Evolutionary conservation across 2,329 filamentous ascomycete genomes (phyloP).

Genomic region (Byssoonygena ceratinophila): DNA sequence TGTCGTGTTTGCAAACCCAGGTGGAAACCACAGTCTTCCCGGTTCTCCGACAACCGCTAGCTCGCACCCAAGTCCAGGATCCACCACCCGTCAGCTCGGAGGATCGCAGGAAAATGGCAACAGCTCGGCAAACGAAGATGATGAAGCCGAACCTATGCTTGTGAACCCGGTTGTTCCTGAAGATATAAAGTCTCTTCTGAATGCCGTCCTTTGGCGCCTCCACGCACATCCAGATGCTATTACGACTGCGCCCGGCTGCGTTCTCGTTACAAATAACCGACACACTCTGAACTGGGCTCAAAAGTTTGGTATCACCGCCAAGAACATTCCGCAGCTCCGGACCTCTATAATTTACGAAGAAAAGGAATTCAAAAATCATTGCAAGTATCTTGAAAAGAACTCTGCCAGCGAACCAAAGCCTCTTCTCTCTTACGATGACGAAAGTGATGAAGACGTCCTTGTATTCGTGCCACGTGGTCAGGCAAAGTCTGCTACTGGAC

Average conservation of each 20-base stretch:
- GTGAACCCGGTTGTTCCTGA: conserved; percentile 28
- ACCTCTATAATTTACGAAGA: conserved; percentile 40
- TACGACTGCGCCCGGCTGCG: conserved; percentile 30
- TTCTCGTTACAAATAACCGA: conserved; percentile 38
- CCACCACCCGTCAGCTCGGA: conserved; percentile 23
- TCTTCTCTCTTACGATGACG: conserved; percentile 39
- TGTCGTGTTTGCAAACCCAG: conserved; percentile 32
- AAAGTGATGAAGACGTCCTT: conserved; percentile 40
- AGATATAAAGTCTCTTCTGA: conserved; percentile 35
- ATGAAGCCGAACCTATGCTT: conserved; percentile 18
- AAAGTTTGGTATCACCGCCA: conserved; percentile 39
- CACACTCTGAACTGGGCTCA: conserved; percentile 37
- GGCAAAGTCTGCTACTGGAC: conserved; percentile 27
- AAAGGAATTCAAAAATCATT: conserved; percentile 36
- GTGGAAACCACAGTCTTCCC: conserved; percentile 34
- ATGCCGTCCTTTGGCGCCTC: conserved; percentile 38
- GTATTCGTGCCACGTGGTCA: conserved; percentile 38
- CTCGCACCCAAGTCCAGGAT: conserved; percentile 38
- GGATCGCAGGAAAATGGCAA: conserved; percentile 10
- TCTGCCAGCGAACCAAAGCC: conserved; percentile 32
- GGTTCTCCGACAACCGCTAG: conserved; percentile 37
- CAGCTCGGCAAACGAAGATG: conserved; percentile 19
- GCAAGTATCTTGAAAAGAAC: conserved; percentile 38
- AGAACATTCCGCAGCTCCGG: conserved; percentile 40
- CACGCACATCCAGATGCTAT: conserved; percentile 27